Evolutionary conservation across 495 filamentous ascomycete species (phyloP), one percentile per base, ranked within the genome.

Genomic region (Annulohypoxylon stygium): DNA sequence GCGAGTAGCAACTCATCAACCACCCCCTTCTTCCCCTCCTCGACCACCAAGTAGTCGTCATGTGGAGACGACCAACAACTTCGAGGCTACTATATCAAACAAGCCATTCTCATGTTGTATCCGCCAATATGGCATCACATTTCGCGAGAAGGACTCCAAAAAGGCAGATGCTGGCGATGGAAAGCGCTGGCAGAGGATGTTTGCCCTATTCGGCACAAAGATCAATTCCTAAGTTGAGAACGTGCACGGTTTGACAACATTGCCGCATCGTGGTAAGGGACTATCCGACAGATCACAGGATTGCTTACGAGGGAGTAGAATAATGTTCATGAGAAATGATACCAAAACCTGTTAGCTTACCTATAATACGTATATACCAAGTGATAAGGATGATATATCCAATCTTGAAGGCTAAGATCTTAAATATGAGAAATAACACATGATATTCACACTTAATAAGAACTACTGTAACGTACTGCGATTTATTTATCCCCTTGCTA

Each of bases 91-190:
- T 33, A 48, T 84, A 0, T 80, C 73, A 2, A 88, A 86, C 62
- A 84, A 79, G 51, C 84, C 87, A 4, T 92, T 92, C 65, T 77
- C 82, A 0, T 91, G 90, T 76, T 90, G 87, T 65, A 83, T 92
- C 55, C 80, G 81, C 71, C 88, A 92, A 79, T 91, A 90, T 74
- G 90, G 90, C 6, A 76, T 87, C 25, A 77, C 78, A 16, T 62
- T 80, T 11, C 48, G 45, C 0, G 78, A 81, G 64, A 55, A 73
- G 0, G 69, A 81, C 34, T 67, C 72, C 12, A 47, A 6, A 0
- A 80, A 78, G 34, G 78, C 80, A 14, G 71, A 82, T 58, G 76
- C 75, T 4, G 79, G 83, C 0, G 57, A 78, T 4, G 78, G 75
- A 10, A 69, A 71, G 33, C 75, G 79, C 47, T 90, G 86, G 85